Conservation (phyloP, 345 rosid species). For the Euclidium syriacum region DNA sequence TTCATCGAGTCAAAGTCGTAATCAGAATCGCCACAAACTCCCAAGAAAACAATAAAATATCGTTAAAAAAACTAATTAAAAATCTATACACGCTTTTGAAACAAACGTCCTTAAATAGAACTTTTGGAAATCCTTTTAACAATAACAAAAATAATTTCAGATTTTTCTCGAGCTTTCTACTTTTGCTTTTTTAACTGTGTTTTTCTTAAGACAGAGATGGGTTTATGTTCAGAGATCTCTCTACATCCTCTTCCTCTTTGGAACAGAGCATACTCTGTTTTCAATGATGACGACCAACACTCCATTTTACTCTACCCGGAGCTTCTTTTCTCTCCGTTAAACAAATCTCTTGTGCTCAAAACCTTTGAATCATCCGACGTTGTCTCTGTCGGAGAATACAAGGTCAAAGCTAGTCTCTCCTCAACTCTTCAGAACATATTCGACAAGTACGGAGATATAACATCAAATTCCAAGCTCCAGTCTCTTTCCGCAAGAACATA, state of each 20-base stretch:
- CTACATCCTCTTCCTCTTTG: slow-evolving; percentile 2
- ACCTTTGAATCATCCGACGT: background rate
- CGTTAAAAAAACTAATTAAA: background rate
- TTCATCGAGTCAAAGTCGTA: slow-evolving; percentile 22
- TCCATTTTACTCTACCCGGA: slow-evolving; percentile 22
- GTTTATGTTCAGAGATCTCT: slow-evolving; percentile 19
- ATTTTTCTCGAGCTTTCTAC: background rate
- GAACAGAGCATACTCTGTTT: slow-evolving; percentile 11
- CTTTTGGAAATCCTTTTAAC: no score
- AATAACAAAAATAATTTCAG: no score
- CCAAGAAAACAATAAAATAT: background rate
- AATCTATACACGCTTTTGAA: no score
- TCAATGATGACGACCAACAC: background rate
- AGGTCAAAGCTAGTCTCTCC: slow-evolving; percentile 16
- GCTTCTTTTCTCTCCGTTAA: slow-evolving; percentile 16
- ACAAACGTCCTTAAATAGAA: background rate
- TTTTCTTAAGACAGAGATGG: slow-evolving; percentile 2
- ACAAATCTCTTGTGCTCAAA: slow-evolving; percentile 8
- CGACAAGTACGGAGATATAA: slow-evolving; percentile 25
- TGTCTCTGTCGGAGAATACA: slow-evolving; percentile 19
- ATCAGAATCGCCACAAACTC: slow-evolving; percentile 2
- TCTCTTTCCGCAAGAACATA: slow-evolving; percentile 22
- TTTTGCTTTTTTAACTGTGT: background rate
- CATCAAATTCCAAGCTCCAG: slow-evolving; percentile 11
- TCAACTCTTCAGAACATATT: slow-evolving; percentile 22